Base-by-base conservation (phyloP, 2,329 filamentous ascomycete genomes). In the Boeremia exigua region DNA sequence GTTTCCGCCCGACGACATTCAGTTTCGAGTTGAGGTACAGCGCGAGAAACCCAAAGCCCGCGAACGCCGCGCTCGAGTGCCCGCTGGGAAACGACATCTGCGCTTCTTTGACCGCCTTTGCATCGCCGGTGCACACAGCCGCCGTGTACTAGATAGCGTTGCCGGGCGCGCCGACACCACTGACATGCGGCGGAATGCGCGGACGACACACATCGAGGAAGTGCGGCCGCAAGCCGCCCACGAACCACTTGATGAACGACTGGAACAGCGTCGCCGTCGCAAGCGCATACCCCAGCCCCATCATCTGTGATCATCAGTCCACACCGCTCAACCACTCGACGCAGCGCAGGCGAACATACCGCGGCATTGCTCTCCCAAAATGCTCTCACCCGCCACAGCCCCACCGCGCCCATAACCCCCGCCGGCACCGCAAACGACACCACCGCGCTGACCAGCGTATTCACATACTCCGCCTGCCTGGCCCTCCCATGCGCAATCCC, bases 391-490 rank as follows among this genome's bases (percentile, higher is more conserved):
- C 84, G 82, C 62, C 89, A 66, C 8, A 66, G 79, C 67, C 89
- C 86, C 74, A 87, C 82, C n/a, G 84, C 54, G 0, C 87, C 75
- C 65, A 91, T 83, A 65, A 88, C 70, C 49, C 79, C 68, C 59
- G 89, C 85, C 4, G 89, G 88, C 10, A 89, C 75, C 0, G 88
- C 65, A n/a, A 83, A 78, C 7, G 83, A 85, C 2, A 91, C 77
- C 12, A 90, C 70, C 0, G 87, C 88, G 6, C 87, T 87, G 1
- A 82, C 77, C 80, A 83, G 86, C 61, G 88, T 89, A 12, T 86
- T 86, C 11, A 91, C 75, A 65, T 90, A 88, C 62, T 90, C 87
- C n/a, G 83, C 81, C 54, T 86, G 82, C n/a, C 87, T 74, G 0
- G 88, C 87, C 65, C 88, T 88, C 30, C 85, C 86, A 61, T 89